These are phyloP conservation scores for Eutrema heterophyllum DNA, from an alignment of 345 rosid species.

Conservation along the genomic window DNA sequence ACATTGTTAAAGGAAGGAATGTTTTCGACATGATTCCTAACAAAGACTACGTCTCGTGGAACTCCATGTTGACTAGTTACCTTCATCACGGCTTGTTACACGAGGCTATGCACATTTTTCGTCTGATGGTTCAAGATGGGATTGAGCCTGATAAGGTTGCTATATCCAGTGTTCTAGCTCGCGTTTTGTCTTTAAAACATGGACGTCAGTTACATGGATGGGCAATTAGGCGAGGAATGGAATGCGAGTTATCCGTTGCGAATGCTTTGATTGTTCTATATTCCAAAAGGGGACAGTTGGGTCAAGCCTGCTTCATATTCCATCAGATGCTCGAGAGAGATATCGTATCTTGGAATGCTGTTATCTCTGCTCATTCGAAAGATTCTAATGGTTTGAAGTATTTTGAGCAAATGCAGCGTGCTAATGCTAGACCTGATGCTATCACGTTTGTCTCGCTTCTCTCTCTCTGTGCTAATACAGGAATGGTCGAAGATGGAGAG, in stretches of 20 bases:
- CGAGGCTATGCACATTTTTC: constrained; percentile 50
- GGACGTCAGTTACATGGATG: constrained; percentile 73
- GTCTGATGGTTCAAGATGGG: constrained; percentile 49
- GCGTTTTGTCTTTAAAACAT: constrained; percentile 36
- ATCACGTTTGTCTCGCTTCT: constrained; percentile 77
- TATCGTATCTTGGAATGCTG: constrained; percentile 76
- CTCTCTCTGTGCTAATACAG: constrained; percentile 66
- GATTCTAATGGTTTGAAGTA: constrained; percentile 42
- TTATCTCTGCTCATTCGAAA: constrained; percentile 62
- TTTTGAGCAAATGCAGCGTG: constrained; percentile 57
- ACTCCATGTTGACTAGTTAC: constrained; percentile 65
- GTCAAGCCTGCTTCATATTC: constrained; percentile 53
- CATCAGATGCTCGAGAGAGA: constrained; percentile 62
- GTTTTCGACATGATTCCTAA: constrained; percentile 54
- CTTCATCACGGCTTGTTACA: constrained; percentile 53
- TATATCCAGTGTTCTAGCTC: constrained; percentile 54
- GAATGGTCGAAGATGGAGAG: constrained; percentile 66
- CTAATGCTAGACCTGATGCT: constrained; percentile 42
- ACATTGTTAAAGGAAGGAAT: constrained; percentile 67
- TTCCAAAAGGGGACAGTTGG: constrained; percentile 43
- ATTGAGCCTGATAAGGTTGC: constrained; percentile 67
- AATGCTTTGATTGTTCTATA: constrained; percentile 65
- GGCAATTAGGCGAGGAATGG: constrained; percentile 53
- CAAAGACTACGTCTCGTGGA: constrained; percentile 70
- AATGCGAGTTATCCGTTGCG: constrained; percentile 50